These are phyloP conservation scores for Hemileccinum rubropunctum DNA, from an alignment of 768 basidiomycete genomes.

Conservation along the genomic window DNA sequence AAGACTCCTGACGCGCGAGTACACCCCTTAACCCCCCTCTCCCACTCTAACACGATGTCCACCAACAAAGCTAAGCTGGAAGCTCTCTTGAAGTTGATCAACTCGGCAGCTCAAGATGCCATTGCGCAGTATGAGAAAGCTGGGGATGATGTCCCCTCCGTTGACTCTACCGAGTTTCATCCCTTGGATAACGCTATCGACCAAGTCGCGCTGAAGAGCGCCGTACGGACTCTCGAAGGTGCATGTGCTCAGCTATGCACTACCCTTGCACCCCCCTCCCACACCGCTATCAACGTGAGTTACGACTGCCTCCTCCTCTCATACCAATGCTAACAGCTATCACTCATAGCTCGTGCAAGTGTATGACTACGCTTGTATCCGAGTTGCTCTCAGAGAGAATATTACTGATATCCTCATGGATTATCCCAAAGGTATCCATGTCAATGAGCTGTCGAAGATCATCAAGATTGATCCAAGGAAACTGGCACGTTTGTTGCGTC, in stretches of 20 bases:
- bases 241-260: slow-evolving; percentile 36
- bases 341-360: slow-evolving; percentile 21
- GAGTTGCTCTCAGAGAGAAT: slow-evolving; percentile 26
- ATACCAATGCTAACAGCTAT: neutral
- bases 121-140: slow-evolving; percentile 33
- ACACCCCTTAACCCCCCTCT: neutral
- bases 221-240: slow-evolving; percentile 32
- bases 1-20: neutral
- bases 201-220: slow-evolving; percentile 20
- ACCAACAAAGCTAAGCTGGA: slow-evolving; percentile 22
- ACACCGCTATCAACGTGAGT: slow-evolving; percentile 32
- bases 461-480: slow-evolving; percentile 23
- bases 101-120: slow-evolving; percentile 30
- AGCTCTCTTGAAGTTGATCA: slow-evolving; percentile 31
- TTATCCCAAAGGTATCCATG: slow-evolving; percentile 30
- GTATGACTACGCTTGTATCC: slow-evolving; percentile 29
- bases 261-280: slow-evolving; percentile 34
- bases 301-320: neutral
- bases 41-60: slow-evolving; percentile 10
- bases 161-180: slow-evolving; percentile 34
- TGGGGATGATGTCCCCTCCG: slow-evolving; percentile 28
- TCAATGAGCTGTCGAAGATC: slow-evolving; percentile 25
- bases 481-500: slow-evolving; percentile 30
- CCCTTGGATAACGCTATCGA: slow-evolving; percentile 33
- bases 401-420: slow-evolving; percentile 27